These are phyloP conservation scores for Phytophthora sansomeana DNA, from an alignment of 352 stramenopile genomes.

Conservation along the genomic window DNA sequence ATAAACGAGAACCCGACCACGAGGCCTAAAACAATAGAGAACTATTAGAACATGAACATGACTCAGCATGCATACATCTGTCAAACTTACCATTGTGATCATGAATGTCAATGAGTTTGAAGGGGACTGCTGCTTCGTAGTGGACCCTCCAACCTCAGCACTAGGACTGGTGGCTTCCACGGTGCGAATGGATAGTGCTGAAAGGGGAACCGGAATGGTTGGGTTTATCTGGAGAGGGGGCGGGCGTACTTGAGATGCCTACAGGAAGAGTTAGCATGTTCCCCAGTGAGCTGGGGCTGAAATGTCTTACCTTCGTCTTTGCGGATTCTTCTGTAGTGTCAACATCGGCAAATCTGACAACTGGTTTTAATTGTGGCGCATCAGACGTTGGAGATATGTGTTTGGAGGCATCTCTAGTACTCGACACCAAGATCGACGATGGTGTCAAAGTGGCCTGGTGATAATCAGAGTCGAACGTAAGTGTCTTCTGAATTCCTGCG, in stretches of 20 bases:
- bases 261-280: neutral
- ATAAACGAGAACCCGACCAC: slow-evolving; percentile 54
- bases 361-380: slow-evolving; percentile 1
- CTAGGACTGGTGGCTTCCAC: slow-evolving; percentile 22
- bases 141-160: neutral
- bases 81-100: slow-evolving; percentile 54
- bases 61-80: neutral
- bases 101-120: slow-evolving; percentile 40
- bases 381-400: neutral
- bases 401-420: neutral
- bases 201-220: neutral
- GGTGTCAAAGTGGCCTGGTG: neutral
- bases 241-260: neutral
- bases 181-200: slow-evolving; percentile 34
- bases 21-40: slow-evolving; percentile 30
- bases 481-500: slow-evolving; percentile 23
- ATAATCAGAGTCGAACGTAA: slow-evolving; percentile 50
- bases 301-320: neutral
- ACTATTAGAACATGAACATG: too few species aligned
- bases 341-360: slow-evolving; percentile 7
- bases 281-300: too few species aligned
- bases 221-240: slow-evolving; percentile 1
- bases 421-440: neutral
- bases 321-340: neutral
- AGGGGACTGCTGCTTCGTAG: neutral